Evolutionary conservation across 2,329 filamentous ascomycete genomes (phyloP), one percentile per base, ranked within the genome.

Genomic region (Clonostachys rhizophaga): DNA sequence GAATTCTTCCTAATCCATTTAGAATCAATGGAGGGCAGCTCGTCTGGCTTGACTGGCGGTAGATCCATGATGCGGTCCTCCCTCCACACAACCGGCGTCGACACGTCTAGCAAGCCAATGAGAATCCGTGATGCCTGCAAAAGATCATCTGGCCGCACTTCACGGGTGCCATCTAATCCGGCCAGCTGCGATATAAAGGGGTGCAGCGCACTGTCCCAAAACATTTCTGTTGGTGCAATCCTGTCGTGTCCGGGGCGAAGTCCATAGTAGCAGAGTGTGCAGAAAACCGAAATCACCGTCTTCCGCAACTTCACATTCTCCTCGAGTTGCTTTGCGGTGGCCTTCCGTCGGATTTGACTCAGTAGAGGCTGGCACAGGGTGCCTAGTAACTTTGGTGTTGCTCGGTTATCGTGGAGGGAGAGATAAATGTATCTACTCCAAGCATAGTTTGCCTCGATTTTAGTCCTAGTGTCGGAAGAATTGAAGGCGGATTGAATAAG

Each of bases 401-500:
- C 79, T 42, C 78, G 82, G 30, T 79, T 69, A 53, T 86, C 83
- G 1, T 84, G 77, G 46, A 85, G 78, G 14, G 89, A 76, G 7
- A 84, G 79, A 60, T 86, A 95, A 17, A 94, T 79, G 41, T 96
- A 82, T 46, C 88, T 85, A 55, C 88, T 89, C 89, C 92, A 96
- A 1, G 91, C 91, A 47, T 84, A 71, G 57, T 92, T 90, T 18
- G 91, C 89, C 57, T 95, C 84, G 13, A 81, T 74, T 56, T 86
- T 89, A 41, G 85, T 87, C 41, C 76, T 69, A 5, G 76, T 69
- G 52, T 96, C 89, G 45, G 79, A 79, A 54, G 83, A 86, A 60
- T 95, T 95, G 66, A 97, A 90, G 58, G 89, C 94, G 51, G 76
- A 77, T 57, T 96, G 87, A 16, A 95, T 84, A 10, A 96, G 76